phyloP scores from a whole-genome alignment of 169 alveolate genomes.

The Perkinsus olseni region DNA sequence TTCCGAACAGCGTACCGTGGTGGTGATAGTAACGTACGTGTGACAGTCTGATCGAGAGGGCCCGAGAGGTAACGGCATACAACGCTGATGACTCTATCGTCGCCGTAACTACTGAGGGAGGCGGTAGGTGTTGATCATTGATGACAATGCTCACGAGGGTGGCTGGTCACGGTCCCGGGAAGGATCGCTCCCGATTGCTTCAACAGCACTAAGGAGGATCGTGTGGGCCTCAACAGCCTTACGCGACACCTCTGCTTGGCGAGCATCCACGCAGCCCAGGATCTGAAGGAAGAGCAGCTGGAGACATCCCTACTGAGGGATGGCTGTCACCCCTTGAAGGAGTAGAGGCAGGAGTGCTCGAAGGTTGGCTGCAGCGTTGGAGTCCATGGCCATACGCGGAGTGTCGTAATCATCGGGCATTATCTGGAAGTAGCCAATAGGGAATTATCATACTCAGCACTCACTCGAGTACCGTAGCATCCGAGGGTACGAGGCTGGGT shows the following conservation, averaged over 20 bases:
- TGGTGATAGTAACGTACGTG: not conserved
- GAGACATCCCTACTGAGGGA: too few relatives aligned
- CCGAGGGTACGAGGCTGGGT: conserved; percentile 1
- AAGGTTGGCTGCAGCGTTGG: not conserved
- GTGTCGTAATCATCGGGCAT: not conserved
- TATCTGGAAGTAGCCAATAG: too few relatives aligned
- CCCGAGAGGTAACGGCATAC: not conserved
- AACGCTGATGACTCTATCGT: not conserved
- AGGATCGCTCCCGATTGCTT: not conserved
- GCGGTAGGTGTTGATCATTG: not conserved
- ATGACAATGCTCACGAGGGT: not conserved
- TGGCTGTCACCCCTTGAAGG: not conserved
- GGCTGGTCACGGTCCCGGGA: not conserved
- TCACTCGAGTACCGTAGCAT: not conserved
- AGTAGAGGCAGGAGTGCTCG: not conserved
- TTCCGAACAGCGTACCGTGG: not conserved
- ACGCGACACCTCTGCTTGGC: not conserved
- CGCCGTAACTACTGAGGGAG: not conserved
- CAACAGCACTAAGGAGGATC: not conserved
- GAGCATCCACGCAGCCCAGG: not conserved
- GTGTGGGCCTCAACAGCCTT: not conserved
- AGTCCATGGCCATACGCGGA: not conserved
- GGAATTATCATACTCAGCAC: not conserved
- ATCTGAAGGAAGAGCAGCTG: not conserved
- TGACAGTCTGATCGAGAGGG: not conserved